Conservation (phyloP, 495 filamentous ascomycete genomes). For the Xylaria longipes region DNA sequence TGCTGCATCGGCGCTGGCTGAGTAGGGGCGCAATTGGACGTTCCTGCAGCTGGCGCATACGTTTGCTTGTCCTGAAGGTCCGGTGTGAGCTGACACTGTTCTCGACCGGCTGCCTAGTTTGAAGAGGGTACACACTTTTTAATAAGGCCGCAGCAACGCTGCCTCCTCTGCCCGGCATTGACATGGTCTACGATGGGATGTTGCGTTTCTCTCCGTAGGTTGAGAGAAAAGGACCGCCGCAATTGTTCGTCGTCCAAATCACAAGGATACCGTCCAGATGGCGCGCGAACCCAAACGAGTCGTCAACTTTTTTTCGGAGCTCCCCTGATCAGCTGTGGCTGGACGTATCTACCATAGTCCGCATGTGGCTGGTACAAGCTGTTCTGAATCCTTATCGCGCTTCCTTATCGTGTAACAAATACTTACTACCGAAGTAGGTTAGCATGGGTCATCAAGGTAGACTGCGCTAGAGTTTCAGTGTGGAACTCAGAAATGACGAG, state of each 20-base stretch:
- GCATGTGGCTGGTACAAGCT: neutral
- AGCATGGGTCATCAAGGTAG: neutral
- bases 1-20: slow-evolving; percentile 33
- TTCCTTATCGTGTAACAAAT: neutral
- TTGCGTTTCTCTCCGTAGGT: slow-evolving; percentile 24
- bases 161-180: slow-evolving; percentile 57
- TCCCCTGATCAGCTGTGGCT: slow-evolving; percentile 20
- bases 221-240: slow-evolving; percentile 21
- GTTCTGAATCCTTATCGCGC: neutral
- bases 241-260: slow-evolving; percentile 29
- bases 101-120: slow-evolving; percentile 15
- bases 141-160: slow-evolving; percentile 49
- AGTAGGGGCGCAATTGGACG: slow-evolving; percentile 38
- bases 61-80: slow-evolving; percentile 35
- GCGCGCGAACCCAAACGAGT: slow-evolving; percentile 17
- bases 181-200: slow-evolving; percentile 47
- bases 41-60: slow-evolving; percentile 42
- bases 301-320: slow-evolving; percentile 39
- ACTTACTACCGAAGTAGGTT: neutral
- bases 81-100: slow-evolving; percentile 20
- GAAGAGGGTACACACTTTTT: slow-evolving; percentile 44
- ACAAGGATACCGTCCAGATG: slow-evolving; percentile 1
- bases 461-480: slow-evolving; percentile 1
- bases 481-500: slow-evolving; percentile 5
- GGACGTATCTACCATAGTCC: too few species aligned